phyloP scores from a whole-genome alignment of 805 yeast species.

The Saturnispora serradocipensis region DNA sequence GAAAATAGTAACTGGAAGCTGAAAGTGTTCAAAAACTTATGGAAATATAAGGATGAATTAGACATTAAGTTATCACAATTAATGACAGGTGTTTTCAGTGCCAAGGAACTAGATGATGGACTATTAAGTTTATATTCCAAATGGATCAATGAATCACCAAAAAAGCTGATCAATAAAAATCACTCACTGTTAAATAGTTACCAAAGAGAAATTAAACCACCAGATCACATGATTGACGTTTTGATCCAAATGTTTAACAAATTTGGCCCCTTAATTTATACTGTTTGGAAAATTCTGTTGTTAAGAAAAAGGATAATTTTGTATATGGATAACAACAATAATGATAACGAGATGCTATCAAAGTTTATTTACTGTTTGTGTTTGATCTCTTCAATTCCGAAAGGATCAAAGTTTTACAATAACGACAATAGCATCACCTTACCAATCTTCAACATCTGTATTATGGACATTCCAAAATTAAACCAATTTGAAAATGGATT shows the following conservation, averaged over 20 bases:
- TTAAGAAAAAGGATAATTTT: slow-evolving; percentile 48
- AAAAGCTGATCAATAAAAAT: not conserved
- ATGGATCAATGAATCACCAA: not conserved
- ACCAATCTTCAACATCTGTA: slow-evolving; percentile 56
- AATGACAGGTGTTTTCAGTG: not conserved
- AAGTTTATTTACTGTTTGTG: slow-evolving; percentile 51
- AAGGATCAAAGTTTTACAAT: slow-evolving; percentile 31
- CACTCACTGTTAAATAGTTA: not conserved
- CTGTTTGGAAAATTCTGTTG: slow-evolving; percentile 53
- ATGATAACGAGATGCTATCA: slow-evolving; percentile 22
- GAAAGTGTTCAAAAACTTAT: slow-evolving; percentile 32
- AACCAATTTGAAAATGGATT: slow-evolving; percentile 27
- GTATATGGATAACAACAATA: not conserved
- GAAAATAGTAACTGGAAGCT: slow-evolving; percentile 30
- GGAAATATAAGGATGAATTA: slow-evolving; percentile 30
- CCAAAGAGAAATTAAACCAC: slow-evolving; percentile 15
- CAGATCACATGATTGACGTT: slow-evolving; percentile 38
- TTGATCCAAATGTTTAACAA: slow-evolving; percentile 37
- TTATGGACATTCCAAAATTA: slow-evolving; percentile 43
- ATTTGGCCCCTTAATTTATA: slow-evolving; percentile 59
- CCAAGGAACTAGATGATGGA: not conserved
- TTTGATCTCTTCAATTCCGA: slow-evolving; percentile 54
- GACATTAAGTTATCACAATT: slow-evolving; percentile 8
- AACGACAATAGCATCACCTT: slow-evolving; percentile 28
- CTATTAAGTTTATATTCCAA: not conserved